phyloP scores from a whole-genome alignment of 2,329 filamentous ascomycete species.

The Aspergillus arachidicola region DNA sequence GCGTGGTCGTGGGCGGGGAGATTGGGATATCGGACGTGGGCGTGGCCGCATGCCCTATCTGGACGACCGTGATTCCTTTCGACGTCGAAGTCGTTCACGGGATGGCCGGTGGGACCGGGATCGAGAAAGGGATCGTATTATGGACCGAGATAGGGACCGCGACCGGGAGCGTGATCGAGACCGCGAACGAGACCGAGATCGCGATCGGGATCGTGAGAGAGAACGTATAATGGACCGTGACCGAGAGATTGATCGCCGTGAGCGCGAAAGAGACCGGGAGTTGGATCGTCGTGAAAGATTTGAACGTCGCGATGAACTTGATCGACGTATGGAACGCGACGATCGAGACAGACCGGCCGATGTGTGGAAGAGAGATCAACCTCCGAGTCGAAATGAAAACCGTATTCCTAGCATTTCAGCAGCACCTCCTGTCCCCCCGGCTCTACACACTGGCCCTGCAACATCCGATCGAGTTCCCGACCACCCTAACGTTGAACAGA shows the following conservation, averaged over 20 bases:
- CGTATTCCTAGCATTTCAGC: conserved; percentile 31
- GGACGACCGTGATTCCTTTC: conserved; percentile 47
- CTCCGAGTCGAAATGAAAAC: conserved; percentile 35
- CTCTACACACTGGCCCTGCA: conserved; percentile 16
- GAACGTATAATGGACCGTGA: conserved; percentile 41
- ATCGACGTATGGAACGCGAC: conserved; percentile 20
- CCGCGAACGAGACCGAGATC: conserved; percentile 34
- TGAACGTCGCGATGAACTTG: conserved; percentile 6
- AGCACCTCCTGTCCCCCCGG: conserved; percentile 18
- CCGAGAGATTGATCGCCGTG: conserved; percentile 27
- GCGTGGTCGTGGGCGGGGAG: conserved; percentile 47
- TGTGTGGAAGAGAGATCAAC: conserved; percentile 44
- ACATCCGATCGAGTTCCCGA: conserved; percentile 28
- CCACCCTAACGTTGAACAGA: conserved; percentile 25
- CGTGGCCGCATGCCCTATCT: conserved; percentile 43
- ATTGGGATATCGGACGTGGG: conserved; percentile 47
- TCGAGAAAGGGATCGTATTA: conserved; percentile 37
- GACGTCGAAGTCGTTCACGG: conserved; percentile 47
- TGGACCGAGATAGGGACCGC: conserved; percentile 34
- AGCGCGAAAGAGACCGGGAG: conserved; percentile 27
- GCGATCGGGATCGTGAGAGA: conserved; percentile 40
- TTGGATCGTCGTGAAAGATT: conserved; percentile 16
- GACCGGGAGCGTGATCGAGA: conserved; percentile 37
- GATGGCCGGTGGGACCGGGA: conserved; percentile 47
- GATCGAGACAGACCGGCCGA: conserved; percentile 34